phyloP scores from a whole-genome alignment of 345 rosid genomes.

The Limnanthes douglasii region DNA sequence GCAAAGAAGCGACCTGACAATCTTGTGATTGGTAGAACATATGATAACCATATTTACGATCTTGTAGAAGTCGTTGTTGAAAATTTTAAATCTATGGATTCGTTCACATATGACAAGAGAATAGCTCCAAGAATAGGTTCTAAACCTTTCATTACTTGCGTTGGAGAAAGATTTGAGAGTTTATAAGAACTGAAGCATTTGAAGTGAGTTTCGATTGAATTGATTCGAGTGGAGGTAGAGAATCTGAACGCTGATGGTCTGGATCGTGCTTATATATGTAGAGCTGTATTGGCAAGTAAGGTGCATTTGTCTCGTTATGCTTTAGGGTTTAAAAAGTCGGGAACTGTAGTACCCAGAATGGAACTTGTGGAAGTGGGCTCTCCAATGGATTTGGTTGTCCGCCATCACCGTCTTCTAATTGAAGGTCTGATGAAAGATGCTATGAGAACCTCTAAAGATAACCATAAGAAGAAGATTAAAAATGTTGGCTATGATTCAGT shows the following conservation, averaged over 20 bases:
- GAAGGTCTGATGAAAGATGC: constrained; percentile 72
- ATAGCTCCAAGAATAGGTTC: constrained; percentile 59
- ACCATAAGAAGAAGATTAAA: constrained; percentile 89
- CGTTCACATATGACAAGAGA: constrained; percentile 63
- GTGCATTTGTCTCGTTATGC: constrained; percentile 76
- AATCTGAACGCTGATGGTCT: constrained; percentile 70
- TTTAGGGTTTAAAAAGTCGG: constrained; percentile 71
- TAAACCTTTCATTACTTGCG: constrained; percentile 71
- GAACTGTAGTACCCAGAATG: constrained; percentile 73
- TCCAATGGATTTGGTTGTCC: constrained; percentile 80
- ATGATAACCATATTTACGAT: constrained; percentile 76
- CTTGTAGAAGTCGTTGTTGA: constrained; percentile 89
- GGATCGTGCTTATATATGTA: constrained; percentile 73
- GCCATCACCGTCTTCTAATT: constrained; percentile 83
- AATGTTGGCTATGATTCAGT: constrained; percentile 56
- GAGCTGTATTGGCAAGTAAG: constrained; percentile 55
- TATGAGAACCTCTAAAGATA: constrained; percentile 54
- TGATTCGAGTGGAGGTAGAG: constrained; percentile 88
- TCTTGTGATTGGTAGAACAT: constrained; percentile 73
- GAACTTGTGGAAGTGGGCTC: constrained; percentile 94
- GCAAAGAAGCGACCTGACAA: constrained; percentile 88
- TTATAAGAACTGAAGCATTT: constrained; percentile 69
- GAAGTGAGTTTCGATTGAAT: constrained; percentile 75
- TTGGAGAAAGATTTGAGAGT: constrained; percentile 79
- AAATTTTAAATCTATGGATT: constrained; percentile 52